phyloP scores from a whole-genome alignment of 768 basidiomycete genomes.

The Phlebiopsis gigantea region DNA sequence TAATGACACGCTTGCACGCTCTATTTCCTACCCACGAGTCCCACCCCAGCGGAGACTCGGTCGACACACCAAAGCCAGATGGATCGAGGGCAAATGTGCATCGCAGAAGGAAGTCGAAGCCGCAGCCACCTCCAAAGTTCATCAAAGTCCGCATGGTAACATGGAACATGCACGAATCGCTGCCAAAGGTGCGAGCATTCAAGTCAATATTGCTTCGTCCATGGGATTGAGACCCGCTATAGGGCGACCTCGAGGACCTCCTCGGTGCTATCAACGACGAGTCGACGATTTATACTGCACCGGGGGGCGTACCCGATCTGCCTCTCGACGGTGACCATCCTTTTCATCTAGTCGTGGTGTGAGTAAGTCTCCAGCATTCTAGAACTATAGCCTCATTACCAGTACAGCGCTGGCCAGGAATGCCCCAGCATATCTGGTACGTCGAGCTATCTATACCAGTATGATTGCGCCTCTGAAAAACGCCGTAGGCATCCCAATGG shows the following conservation, averaged over 20 bases:
- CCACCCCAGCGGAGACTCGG: background rate
- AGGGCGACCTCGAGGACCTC: slow-evolving; percentile 74
- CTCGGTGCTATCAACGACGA: slow-evolving; percentile 50
- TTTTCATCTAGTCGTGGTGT: slow-evolving; percentile 79
- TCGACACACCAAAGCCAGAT: background rate
- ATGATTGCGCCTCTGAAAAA: background rate
- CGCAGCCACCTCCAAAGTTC: slow-evolving; percentile 31
- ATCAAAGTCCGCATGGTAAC: slow-evolving; percentile 68
- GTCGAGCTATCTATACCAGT: slow-evolving; percentile 21
- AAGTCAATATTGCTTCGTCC: slow-evolving; percentile 1
- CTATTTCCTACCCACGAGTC: slow-evolving; percentile 10
- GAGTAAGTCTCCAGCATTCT: slow-evolving; percentile 24
- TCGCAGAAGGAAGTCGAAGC: slow-evolving; percentile 13
- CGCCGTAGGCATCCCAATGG: slow-evolving; percentile 65
- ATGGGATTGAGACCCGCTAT: background rate
- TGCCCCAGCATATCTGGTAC: slow-evolving; percentile 75
- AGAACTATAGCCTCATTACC: slow-evolving; percentile 6
- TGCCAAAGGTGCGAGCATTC: slow-evolving; percentile 53
- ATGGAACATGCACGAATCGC: slow-evolving; percentile 85
- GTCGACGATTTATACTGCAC: slow-evolving; percentile 7
- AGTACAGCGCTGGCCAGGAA: slow-evolving; percentile 62
- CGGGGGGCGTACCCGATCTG: slow-evolving; percentile 38
- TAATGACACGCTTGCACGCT: slow-evolving; percentile 15
- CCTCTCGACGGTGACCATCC: slow-evolving; percentile 52
- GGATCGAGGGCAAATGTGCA: background rate